Percentiles rank a stretch among this genome's conserved stretches.
phyloP scores from a whole-genome alignment of 768 basidiomycete genomes.

The Tephrocybe sp. region DNA sequence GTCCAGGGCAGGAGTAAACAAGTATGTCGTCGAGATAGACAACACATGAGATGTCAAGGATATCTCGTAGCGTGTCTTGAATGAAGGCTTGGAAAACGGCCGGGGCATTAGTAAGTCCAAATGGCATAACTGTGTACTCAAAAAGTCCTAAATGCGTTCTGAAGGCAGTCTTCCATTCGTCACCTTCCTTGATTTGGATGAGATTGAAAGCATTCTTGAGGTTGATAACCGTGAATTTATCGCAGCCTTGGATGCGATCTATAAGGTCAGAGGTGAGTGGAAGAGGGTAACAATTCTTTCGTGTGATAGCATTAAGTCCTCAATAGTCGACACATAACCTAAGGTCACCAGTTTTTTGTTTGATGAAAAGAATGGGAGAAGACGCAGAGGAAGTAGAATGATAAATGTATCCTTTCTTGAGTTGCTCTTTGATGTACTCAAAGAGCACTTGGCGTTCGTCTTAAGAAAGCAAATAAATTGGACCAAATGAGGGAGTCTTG shows the following conservation, averaged over 20 bases:
- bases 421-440: conserved; percentile 33
- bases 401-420: conserved; percentile 33
- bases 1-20: not conserved
- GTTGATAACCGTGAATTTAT: conserved; percentile 30
- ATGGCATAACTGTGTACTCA: conserved; percentile 34
- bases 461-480: conserved; percentile 29
- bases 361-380: conserved; percentile 30
- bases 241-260: conserved; percentile 22
- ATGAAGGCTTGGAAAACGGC: conserved; percentile 42
- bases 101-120: conserved; percentile 35
- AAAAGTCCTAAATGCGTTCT: conserved; percentile 31
- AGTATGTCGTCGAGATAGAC: not conserved
- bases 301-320: conserved; percentile 28
- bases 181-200: conserved; percentile 33
- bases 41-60: conserved; percentile 9
- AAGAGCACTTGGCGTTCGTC: conserved; percentile 28
- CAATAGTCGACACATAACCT: conserved; percentile 29
- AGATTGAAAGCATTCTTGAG: conserved; percentile 35
- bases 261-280: conserved; percentile 28
- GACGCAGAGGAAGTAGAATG: conserved; percentile 25
- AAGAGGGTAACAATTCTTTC: conserved; percentile 25
- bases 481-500: conserved; percentile 27
- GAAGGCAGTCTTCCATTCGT: conserved; percentile 45
- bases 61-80: conserved; percentile 24
- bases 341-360: conserved; percentile 29